A percentile compares a stretch with the other conserved stretches of the same genome.
These are phyloP conservation scores for Herpetomonas tarakana DNA, from an alignment of 208 protist genomes.

Conservation along the genomic window DNA sequence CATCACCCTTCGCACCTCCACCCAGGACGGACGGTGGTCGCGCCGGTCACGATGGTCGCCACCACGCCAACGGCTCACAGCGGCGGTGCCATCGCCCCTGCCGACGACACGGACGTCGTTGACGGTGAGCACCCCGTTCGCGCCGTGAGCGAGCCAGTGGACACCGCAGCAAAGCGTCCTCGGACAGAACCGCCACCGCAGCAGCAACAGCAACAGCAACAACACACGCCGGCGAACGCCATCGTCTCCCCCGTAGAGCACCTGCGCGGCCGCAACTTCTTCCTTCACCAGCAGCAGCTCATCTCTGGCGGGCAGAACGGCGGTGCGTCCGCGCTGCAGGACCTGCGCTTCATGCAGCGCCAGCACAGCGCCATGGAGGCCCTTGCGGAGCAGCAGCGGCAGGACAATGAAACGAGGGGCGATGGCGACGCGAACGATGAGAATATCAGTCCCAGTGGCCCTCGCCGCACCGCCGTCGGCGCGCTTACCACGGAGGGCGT, in stretches of 20 bases:
- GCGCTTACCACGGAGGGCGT: slow-evolving; percentile 23
- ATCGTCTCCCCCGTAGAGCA: slow-evolving; percentile 14
- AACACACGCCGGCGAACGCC: background rate
- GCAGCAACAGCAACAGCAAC: slow-evolving; percentile 5
- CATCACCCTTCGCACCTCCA: slow-evolving; percentile 36
- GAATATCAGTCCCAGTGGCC: background rate
- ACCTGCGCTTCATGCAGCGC: slow-evolving; percentile 39
- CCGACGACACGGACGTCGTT: slow-evolving; percentile 15
- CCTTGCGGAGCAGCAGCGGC: slow-evolving; percentile 14
- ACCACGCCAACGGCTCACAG: slow-evolving; percentile 1
- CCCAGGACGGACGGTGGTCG: slow-evolving; percentile 39
- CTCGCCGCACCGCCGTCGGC: slow-evolving; percentile 13
- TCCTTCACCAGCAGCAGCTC: slow-evolving; percentile 30
- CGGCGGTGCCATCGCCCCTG: background rate
- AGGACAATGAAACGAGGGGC: slow-evolving; percentile 3
- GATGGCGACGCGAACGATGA: slow-evolving; percentile 7
- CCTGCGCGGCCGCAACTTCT: slow-evolving; percentile 43
- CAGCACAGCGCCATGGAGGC: slow-evolving; percentile 29
- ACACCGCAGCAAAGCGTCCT: slow-evolving; percentile 25
- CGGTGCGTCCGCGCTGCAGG: slow-evolving; percentile 47
- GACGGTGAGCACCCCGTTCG: slow-evolving; percentile 47
- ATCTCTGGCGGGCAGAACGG: slow-evolving; percentile 7
- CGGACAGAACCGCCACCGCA: slow-evolving; percentile 25
- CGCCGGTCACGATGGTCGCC: slow-evolving; percentile 52
- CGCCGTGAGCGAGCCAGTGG: slow-evolving; percentile 34